Evolutionary conservation across 805 yeast species (phyloP).

Genomic region (Starmera amethionina): DNA sequence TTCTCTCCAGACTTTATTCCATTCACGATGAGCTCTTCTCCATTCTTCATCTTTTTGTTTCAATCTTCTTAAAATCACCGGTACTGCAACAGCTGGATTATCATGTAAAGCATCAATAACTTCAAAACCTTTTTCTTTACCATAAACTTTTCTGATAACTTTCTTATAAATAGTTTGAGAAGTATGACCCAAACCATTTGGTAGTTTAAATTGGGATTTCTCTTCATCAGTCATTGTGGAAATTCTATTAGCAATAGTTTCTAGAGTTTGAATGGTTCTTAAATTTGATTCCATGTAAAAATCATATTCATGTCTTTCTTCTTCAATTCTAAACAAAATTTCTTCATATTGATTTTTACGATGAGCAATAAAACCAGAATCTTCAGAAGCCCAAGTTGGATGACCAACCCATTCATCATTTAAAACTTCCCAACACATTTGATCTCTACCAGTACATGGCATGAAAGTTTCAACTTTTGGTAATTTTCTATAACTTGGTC

Average conservation of each 20-base stretch:
- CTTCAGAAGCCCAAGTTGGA: constrained; percentile 99
- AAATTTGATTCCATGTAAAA: constrained; percentile 90
- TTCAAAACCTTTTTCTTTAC: constrained; percentile 90
- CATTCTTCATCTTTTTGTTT: constrained; percentile 99
- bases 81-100: constrained; percentile 91
- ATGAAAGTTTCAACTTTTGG: constrained; percentile 91
- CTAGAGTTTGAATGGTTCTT: constrained; percentile 90
- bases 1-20: constrained; percentile 99
- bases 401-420: constrained; percentile 99
- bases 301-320: constrained; percentile 96
- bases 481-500: constrained; percentile 86
- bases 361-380: constrained; percentile 98
- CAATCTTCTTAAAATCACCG: constrained; percentile 81
- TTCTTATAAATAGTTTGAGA: constrained; percentile 88
- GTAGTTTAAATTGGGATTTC: constrained; percentile 74
- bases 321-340: constrained; percentile 88
- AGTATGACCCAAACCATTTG: constrained; percentile 89
- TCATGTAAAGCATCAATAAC: constrained; percentile 94
- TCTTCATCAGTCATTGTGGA: constrained; percentile 91
- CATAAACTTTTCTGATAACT: constrained; percentile 86
- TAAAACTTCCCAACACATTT: constrained; percentile 97
- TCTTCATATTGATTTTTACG: constrained; percentile 97
- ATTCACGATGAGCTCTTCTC: constrained; percentile 95
- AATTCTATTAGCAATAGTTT: constrained; percentile 88
- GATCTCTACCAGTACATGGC: constrained; percentile 98